phyloP scores from a whole-genome alignment of 2,329 filamentous ascomycete genomes.

The Lasiodiplodia theobromae region DNA sequence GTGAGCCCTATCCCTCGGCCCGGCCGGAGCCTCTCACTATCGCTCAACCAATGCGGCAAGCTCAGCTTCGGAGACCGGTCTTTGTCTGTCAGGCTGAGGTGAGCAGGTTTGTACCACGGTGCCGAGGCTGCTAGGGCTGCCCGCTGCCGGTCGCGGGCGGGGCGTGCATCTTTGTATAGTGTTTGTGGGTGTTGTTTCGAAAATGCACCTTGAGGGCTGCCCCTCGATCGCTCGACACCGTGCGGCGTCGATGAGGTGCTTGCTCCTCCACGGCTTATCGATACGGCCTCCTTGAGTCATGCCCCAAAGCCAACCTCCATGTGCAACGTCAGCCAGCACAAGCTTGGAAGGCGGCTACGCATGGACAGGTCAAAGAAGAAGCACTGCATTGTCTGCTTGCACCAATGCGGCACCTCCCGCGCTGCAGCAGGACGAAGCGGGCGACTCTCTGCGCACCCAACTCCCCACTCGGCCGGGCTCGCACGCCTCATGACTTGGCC shows the following conservation, averaged over 20 bases:
- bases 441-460: background rate
- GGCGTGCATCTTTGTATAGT: background rate
- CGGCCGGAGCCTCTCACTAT: background rate
- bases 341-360: background rate
- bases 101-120: background rate
- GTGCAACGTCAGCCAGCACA: constrained; percentile 2
- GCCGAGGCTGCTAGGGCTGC: constrained; percentile 6
- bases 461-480: constrained; percentile 12
- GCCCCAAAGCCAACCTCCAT: background rate
- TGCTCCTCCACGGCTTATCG: constrained; percentile 10
- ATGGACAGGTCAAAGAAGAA: background rate
- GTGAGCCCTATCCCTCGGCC: constrained; percentile 25
- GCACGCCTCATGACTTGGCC: constrained; percentile 28
- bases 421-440: background rate
- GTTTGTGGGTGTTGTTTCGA: background rate
- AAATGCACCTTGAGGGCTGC: constrained; percentile 24
- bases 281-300: constrained; percentile 10
- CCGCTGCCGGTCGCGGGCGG: background rate
- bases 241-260: constrained; percentile 18
- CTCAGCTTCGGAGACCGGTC: constrained; percentile 4
- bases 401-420: constrained; percentile 1
- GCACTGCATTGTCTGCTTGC: constrained; percentile 13
- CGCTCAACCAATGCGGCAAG: background rate
- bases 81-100: constrained; percentile 17
- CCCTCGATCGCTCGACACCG: background rate